Evolutionary conservation across 768 basidiomycete species (phyloP).

Genomic region (Macrolepiota fuliginosa): DNA sequence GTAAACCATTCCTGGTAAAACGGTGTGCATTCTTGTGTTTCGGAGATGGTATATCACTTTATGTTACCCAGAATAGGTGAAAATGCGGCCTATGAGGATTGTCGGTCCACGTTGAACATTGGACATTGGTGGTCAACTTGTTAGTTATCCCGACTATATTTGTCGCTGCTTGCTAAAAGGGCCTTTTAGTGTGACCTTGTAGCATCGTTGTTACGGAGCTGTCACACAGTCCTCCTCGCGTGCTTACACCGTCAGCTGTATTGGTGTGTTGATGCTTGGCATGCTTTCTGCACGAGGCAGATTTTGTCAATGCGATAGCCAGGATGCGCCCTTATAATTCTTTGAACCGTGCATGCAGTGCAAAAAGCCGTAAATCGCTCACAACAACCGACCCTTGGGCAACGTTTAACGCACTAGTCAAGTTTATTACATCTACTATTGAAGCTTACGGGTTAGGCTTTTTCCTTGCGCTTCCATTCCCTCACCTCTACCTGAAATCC

Average conservation of each 20-base stretch:
- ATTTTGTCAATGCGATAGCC: background rate
- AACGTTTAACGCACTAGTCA: background rate
- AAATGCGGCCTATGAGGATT: background rate
- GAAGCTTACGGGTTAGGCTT: background rate
- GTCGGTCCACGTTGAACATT: background rate
- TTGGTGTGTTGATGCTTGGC: background rate
- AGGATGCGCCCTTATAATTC: background rate
- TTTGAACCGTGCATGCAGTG: background rate
- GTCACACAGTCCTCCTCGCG: background rate
- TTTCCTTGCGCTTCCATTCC: background rate
- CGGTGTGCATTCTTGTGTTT: background rate
- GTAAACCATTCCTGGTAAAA: background rate
- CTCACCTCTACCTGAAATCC: background rate
- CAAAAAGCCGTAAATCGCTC: background rate
- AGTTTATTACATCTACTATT: background rate
- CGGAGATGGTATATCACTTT: background rate
- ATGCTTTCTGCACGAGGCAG: slow-evolving; percentile 10
- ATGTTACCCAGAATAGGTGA: background rate
- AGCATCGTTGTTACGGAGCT: background rate
- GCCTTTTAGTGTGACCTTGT: background rate
- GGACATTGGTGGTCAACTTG: background rate
- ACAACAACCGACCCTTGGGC: background rate
- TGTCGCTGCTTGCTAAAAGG: background rate
- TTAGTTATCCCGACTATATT: background rate
- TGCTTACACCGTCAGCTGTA: too few species aligned